Evolutionary conservation across 345 rosid species (phyloP).

Genomic region (Citropsis articulata): DNA sequence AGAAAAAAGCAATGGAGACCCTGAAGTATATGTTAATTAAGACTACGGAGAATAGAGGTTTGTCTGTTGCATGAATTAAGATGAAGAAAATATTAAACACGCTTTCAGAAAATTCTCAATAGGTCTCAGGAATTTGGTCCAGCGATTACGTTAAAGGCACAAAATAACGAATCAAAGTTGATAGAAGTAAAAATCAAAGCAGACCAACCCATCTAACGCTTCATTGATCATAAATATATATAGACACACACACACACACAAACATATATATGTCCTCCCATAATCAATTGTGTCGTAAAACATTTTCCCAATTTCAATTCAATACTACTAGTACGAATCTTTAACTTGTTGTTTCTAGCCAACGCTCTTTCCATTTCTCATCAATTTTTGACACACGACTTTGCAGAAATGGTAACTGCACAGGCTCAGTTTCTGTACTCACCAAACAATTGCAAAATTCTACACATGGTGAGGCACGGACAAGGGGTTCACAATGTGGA

Average conservation of each 20-base stretch:
- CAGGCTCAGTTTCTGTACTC: slow-evolving; percentile 9
- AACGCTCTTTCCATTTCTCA: too few species aligned
- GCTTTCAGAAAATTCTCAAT: not conserved
- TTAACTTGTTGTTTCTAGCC: not conserved
- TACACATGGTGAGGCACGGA: slow-evolving; percentile 14
- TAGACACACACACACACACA: not conserved
- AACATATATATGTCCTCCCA: not conserved
- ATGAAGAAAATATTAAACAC: not conserved
- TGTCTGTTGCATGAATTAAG: not conserved
- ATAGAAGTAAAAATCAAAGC: not conserved
- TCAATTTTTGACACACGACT: not conserved
- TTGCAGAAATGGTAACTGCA: slow-evolving; percentile 22
- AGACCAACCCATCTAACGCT: not conserved
- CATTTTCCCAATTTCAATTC: not conserved
- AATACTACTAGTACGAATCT: too few species aligned
- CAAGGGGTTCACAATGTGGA: slow-evolving; percentile 12
- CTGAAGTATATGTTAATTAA: not conserved
- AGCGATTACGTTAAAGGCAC: not conserved
- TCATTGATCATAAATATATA: not conserved
- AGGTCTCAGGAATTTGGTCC: slow-evolving; percentile 1
- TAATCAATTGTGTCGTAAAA: not conserved
- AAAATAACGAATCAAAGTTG: not conserved
- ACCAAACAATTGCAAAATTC: not conserved
- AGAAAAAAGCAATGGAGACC: not conserved
- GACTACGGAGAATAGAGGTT: not conserved